These are phyloP conservation scores for Phalaenopsis aphrodite DNA, from an alignment of 106 monocot species.

Conservation along the genomic window DNA sequence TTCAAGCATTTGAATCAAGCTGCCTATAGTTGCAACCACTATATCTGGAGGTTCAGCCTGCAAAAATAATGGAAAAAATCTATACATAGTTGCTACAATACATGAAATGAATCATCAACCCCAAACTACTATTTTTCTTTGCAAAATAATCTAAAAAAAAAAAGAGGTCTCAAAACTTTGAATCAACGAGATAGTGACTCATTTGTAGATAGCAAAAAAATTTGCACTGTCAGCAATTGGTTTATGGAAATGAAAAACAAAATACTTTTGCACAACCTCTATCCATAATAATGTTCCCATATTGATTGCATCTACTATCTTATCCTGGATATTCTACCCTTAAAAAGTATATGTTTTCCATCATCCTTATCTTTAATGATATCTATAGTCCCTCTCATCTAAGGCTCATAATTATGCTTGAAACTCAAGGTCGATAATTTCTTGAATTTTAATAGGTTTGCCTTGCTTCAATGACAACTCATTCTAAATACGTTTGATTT, in stretches of 20 bases:
- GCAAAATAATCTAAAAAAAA: background rate
- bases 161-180: background rate
- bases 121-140: background rate
- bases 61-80: constrained; percentile 2
- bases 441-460: too few species aligned
- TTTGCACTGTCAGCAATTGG: background rate
- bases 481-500: too few species aligned
- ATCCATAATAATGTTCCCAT: too few species aligned
- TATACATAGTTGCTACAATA: background rate
- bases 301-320: too few species aligned
- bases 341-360: too few species aligned
- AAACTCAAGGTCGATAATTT: too few species aligned
- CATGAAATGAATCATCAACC: background rate
- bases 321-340: too few species aligned
- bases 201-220: background rate
- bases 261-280: background rate
- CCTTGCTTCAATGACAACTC: too few species aligned
- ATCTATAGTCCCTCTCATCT: too few species aligned
- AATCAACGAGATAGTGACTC: background rate
- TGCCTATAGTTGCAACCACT: constrained; percentile 77
- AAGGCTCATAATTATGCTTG: too few species aligned
- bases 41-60: constrained; percentile 98
- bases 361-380: too few species aligned
- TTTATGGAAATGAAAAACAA: background rate
- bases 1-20: constrained; percentile 88